Evolutionary conservation across 345 rosid genomes (phyloP), one percentile per base, ranked within the genome.

Genomic region (Boechera retrofracta): DNA sequence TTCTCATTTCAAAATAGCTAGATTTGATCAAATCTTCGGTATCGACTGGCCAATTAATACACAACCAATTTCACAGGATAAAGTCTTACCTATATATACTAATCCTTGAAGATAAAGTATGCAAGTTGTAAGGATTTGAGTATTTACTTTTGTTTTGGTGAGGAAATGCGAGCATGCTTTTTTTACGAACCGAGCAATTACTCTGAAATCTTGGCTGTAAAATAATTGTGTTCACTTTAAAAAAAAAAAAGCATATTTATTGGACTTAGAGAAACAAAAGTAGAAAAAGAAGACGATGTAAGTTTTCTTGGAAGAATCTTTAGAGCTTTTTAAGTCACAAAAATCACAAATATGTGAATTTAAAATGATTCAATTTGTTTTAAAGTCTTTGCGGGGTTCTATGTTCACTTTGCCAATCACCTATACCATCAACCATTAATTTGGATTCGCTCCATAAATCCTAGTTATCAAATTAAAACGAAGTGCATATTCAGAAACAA

Each of bases 11-110:
- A 41, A 6, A 21, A 59, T 63, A 69, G 49, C 58, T 71, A 69
- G 80, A 70, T 70, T 77, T 63, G 48, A 70, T 53, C 41, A 62
- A 21, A 70, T 63, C 57, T 53, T 53, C 33, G 12, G 65, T 29
- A 53, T 33, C 51, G 36, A 63, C 45, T 13, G 39, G n/a, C 33
- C 75, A 70, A 44, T 54, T 54, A 70, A 62, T 70, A 77, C 80
- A 63, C 64, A 69, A 63, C 71, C 16, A 69, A 54, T 10, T 33
- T 68, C 75, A 62, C 49, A 63, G 54, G 58, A 60, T 55, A 70
- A 70, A 62, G 59, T 69, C 31, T 53, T 44, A 45, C 64, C 67
- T 48, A 73, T 54, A 52, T 7, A 16, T 36, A 62, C 29, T 61
- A 28, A 60, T 71, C 55, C 53, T 58, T 16, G 66, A 12, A 70